Conservation (phyloP, 805 yeast genomes). For the Teunomyces gatunensis region DNA sequence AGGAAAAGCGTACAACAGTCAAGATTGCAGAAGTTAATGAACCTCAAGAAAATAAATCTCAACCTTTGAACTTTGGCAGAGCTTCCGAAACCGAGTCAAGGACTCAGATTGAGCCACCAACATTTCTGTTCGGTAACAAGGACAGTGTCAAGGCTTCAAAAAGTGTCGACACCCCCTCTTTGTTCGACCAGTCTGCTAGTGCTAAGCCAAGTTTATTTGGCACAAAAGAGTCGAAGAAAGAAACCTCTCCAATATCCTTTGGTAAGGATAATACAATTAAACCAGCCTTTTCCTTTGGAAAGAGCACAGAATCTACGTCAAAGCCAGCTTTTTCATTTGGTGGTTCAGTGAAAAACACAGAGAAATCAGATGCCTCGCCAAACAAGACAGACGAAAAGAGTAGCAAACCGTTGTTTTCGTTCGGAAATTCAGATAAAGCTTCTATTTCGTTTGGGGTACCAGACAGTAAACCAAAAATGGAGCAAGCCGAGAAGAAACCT, state of each 20-base stretch:
- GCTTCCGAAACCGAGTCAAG: not conserved
- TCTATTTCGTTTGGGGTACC: conserved; percentile 15
- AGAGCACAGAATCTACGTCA: not conserved
- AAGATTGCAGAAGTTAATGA: not conserved
- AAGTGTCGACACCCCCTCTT: not conserved
- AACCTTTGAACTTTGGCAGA: not conserved
- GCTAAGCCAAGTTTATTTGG: not conserved
- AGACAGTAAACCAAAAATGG: no score
- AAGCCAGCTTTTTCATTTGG: conserved; percentile 4
- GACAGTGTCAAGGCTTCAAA: not conserved
- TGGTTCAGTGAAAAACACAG: not conserved
- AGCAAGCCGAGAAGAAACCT: not conserved
- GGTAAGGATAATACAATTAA: conserved; percentile 6
- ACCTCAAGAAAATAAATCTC: not conserved
- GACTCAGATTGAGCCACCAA: conserved; percentile 6
- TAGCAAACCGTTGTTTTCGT: conserved; percentile 13
- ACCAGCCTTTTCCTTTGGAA: conserved; percentile 8
- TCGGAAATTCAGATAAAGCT: conserved; percentile 12
- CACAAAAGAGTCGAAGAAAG: not conserved
- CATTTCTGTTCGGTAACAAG: conserved; percentile 1
- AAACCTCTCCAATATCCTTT: not conserved
- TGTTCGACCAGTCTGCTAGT: not conserved
- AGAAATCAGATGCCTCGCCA: not conserved
- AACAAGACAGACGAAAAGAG: not conserved
- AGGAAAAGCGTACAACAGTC: not conserved